A percentile compares a stretch with the other conserved stretches of the same genome.
Evolutionary conservation across 1,284 basidiomycete genomes (phyloP).

Genomic region (Ceratobasidium sp.): DNA sequence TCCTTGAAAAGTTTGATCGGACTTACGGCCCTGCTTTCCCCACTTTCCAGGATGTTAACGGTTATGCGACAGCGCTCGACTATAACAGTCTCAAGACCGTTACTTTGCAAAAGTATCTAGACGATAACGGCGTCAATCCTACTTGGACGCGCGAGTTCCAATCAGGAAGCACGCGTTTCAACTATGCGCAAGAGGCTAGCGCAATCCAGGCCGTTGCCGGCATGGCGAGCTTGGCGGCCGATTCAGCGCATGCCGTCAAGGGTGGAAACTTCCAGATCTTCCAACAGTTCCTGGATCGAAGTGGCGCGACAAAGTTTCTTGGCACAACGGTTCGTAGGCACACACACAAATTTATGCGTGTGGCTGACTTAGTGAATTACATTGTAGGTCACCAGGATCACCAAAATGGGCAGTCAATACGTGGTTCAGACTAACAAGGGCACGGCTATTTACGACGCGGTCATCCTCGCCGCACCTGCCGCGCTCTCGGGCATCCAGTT

Average conservation of each 20-base stretch:
- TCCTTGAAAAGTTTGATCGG: constrained; percentile 53
- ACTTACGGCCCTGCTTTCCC: background rate
- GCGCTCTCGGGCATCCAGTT: constrained; percentile 69
- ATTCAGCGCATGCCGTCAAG: constrained; percentile 74
- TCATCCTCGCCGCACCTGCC: constrained; percentile 85
- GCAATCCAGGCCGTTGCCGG: constrained; percentile 87
- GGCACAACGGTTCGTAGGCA: constrained; percentile 67
- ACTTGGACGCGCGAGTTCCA: constrained; percentile 83
- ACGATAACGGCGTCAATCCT: constrained; percentile 68
- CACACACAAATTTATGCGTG: too few relatives aligned
- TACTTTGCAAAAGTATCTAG: constrained; percentile 74
- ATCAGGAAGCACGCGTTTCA: constrained; percentile 88
- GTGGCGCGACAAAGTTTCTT: constrained; percentile 76
- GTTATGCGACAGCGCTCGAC: constrained; percentile 68
- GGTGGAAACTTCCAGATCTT: constrained; percentile 92
- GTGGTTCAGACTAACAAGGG: background rate
- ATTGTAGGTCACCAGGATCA: constrained; percentile 12
- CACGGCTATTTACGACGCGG: constrained; percentile 67
- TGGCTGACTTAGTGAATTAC: background rate
- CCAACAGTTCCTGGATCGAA: constrained; percentile 80
- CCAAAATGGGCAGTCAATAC: constrained; percentile 2
- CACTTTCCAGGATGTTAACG: constrained; percentile 62
- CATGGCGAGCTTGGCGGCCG: constrained; percentile 79
- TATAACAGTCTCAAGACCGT: constrained; percentile 69
- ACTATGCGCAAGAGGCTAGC: constrained; percentile 85